These are phyloP conservation scores for Cladosporium phlei DNA, from an alignment of 2,329 filamentous ascomycete species.

Conservation along the genomic window DNA sequence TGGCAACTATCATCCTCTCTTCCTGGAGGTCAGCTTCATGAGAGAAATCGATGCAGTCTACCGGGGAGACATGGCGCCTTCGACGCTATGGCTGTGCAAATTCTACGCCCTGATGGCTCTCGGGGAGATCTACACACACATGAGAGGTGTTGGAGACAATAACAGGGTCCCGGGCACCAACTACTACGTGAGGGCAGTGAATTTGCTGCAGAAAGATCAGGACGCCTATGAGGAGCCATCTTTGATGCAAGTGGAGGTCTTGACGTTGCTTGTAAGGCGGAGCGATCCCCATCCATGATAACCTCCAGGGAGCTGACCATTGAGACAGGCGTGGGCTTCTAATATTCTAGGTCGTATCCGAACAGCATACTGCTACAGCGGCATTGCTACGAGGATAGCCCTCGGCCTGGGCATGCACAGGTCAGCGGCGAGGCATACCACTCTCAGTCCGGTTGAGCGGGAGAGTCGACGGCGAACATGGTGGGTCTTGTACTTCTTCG, in stretches of 20 bases:
- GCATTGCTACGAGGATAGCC: conserved; percentile 42
- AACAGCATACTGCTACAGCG: conserved; percentile 41
- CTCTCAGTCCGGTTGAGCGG: conserved; percentile 32
- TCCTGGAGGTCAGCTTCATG: conserved; percentile 37
- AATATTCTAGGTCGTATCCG: conserved; percentile 44
- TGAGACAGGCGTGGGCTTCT: conserved; percentile 41
- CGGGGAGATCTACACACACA: conserved; percentile 44
- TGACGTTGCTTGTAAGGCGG: conserved; percentile 41
- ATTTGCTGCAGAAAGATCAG: conserved; percentile 30
- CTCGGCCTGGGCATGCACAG: conserved; percentile 44
- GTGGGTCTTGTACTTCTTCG: conserved; percentile 34
- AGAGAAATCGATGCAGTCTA: conserved; percentile 38
- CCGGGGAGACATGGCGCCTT: conserved; percentile 30
- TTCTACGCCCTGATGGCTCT: conserved; percentile 45
- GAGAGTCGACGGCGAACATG: conserved; percentile 31
- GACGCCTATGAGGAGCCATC: conserved; percentile 41
- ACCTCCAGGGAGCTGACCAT: conserved; percentile 7
- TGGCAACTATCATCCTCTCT: conserved; percentile 41
- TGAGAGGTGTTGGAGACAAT: conserved; percentile 30
- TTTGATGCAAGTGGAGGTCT: conserved; percentile 43
- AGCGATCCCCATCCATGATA: background rate
- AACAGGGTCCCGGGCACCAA: conserved; percentile 39
- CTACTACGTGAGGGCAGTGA: conserved; percentile 41
- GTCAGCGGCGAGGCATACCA: conserved; percentile 30
- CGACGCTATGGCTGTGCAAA: conserved; percentile 37